Base-by-base conservation (phyloP, 371 early-diverging fungal genomes). In the Circinella minor region DNA sequence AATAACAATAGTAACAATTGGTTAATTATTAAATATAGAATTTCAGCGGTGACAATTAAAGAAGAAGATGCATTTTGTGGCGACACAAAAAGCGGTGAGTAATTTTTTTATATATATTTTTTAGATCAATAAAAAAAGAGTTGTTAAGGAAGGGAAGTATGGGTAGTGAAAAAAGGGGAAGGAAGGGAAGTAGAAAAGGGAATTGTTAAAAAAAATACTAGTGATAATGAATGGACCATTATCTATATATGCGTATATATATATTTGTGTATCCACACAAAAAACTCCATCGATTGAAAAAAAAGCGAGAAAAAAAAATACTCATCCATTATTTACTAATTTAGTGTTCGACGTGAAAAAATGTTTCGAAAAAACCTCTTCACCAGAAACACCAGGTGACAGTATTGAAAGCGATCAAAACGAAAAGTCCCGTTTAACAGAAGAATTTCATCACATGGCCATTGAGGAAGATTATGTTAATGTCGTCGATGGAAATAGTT, bases 51-150 rank as follows among this genome's bases (percentile, higher is more conserved):
- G 57, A 57, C 57, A 20, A 57, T 57, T 57, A 57, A 57, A 57
- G 57, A 57, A 34, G 57, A 57, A 57, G 57, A 57, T 57, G 57
- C 57, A 57, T 57, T 57, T 57, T 57, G 57, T 57, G 57, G 57
- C 57, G 34, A 57, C 57, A 57, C 57, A 57, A 57, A 57, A 34
- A 57, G 57, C 57, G 57, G 57, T 57, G 27, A 57, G 7, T n/a
- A 13, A 1, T 51, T 51, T 13, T 51, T 51, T 15, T 51, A 51
- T 13, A 13, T 15, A 51, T 13, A 11, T 9, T 43, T 11, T 43
- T 1, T 1, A 11, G 0, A 1, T 6, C 1, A 43, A 43, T 1
- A 43, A 43, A 43, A 43, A 43, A 43, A 43, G 11, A 43, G 43
- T 43, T 2, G 43, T 27, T 27, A 27, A 27, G 27, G 27, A 47